phyloP scores from a whole-genome alignment of 768 basidiomycete species.

The Austroboletus eburneus region DNA sequence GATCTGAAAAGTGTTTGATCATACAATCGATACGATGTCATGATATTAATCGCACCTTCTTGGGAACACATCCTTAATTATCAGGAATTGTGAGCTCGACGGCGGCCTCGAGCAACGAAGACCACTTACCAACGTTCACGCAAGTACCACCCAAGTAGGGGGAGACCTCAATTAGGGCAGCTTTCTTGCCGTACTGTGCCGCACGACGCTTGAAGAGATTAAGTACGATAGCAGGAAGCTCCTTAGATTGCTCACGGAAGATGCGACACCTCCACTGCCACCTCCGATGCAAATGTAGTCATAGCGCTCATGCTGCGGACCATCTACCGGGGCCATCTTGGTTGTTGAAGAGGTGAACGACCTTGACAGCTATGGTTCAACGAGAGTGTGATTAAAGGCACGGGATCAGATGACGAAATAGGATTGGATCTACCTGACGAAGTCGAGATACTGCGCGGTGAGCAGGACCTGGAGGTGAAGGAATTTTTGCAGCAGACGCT shows the following conservation, averaged over 20 bases:
- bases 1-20: constrained; percentile 46
- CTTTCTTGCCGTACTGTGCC: constrained; percentile 87
- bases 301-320: constrained; percentile 61
- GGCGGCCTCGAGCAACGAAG: background rate
- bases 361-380: constrained; percentile 41
- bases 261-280: constrained; percentile 89
- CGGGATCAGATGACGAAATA: constrained; percentile 3
- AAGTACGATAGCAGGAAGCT: background rate
- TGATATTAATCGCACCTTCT: constrained; percentile 57
- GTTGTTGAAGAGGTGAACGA: constrained; percentile 36
- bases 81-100: constrained; percentile 4
- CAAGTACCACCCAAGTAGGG: constrained; percentile 88
- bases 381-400: background rate
- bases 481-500: constrained; percentile 13
- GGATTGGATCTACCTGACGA: constrained; percentile 17
- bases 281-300: constrained; percentile 90
- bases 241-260: constrained; percentile 56
- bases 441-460: constrained; percentile 19
- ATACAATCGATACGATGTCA: background rate
- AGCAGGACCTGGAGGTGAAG: constrained; percentile 2
- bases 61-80: constrained; percentile 85
- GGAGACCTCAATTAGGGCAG: constrained; percentile 80
- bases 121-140: constrained; percentile 86
- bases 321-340: constrained; percentile 72
- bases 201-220: constrained; percentile 69